A percentile compares a stretch with the other conserved stretches of the same genome.
Conservation (phyloP, 2,329 filamentous ascomycete species). For the Phyllachora maydis region DNA sequence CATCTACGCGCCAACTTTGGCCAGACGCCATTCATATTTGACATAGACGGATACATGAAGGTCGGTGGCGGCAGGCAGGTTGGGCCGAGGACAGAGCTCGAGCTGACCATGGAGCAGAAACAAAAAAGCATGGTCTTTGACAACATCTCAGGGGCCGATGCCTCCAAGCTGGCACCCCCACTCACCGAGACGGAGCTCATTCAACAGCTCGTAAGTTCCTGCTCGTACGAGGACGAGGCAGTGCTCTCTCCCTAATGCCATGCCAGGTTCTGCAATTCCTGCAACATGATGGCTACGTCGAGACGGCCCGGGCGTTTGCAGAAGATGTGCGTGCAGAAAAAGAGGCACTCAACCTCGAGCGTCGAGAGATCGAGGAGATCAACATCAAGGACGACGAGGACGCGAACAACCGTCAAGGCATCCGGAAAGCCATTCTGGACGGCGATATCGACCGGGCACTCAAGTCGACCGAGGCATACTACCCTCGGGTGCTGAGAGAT, state of each 20-base stretch:
- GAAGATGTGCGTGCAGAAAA: slow-evolving; percentile 61
- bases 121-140: slow-evolving; percentile 13
- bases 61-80: slow-evolving; percentile 31
- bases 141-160: slow-evolving; percentile 15
- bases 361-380: slow-evolving; percentile 31
- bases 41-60: slow-evolving; percentile 73
- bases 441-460: slow-evolving; percentile 83
- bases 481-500: slow-evolving; percentile 58
- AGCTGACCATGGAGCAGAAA: no score
- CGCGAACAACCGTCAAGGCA: slow-evolving; percentile 77
- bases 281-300: slow-evolving; percentile 86
- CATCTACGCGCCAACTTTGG: slow-evolving; percentile 45
- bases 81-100: no score
- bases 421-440: slow-evolving; percentile 69
- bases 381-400: slow-evolving; percentile 67
- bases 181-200: slow-evolving; percentile 59
- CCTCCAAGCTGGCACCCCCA: slow-evolving; percentile 38
- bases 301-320: slow-evolving; percentile 76
- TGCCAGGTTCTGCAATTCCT: slow-evolving; percentile 62
- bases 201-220: slow-evolving; percentile 49
- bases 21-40: slow-evolving; percentile 63
- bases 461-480: slow-evolving; percentile 59
- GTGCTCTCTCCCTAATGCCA: slow-evolving; percentile 5
- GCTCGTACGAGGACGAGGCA: no score
- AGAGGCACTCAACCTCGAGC: slow-evolving; percentile 40